Evolutionary conservation across 805 yeast genomes (phyloP).

Genomic region (Lachancea dasiensis): DNA sequence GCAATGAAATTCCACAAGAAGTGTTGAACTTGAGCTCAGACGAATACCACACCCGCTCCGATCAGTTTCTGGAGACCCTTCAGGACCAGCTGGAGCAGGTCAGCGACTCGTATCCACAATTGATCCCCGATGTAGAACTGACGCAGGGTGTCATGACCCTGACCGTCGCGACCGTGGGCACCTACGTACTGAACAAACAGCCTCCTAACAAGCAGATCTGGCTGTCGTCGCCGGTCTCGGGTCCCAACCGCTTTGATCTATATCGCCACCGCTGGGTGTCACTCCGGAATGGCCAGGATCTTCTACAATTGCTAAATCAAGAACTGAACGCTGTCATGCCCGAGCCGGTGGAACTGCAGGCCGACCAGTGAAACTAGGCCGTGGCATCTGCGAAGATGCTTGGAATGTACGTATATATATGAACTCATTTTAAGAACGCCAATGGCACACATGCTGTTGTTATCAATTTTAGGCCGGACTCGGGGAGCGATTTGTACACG

Average conservation of each 20-base stretch:
- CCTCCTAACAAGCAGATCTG: slow-evolving; percentile 97
- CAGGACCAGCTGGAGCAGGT: slow-evolving; percentile 62
- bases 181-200: slow-evolving; percentile 91
- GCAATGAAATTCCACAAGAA: slow-evolving; percentile 45
- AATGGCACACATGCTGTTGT: too few species aligned
- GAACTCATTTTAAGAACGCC: too few species aligned
- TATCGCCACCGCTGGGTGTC: slow-evolving; percentile 74
- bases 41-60: slow-evolving; percentile 61
- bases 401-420: too few species aligned
- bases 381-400: background rate
- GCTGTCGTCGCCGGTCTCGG: slow-evolving; percentile 89
- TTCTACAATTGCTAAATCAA: slow-evolving; percentile 41
- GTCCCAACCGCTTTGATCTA: slow-evolving; percentile 82
- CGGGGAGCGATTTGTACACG: too few species aligned
- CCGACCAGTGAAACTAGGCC: background rate
- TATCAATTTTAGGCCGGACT: too few species aligned
- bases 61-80: slow-evolving; percentile 61
- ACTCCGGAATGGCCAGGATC: slow-evolving; percentile 52
- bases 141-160: slow-evolving; percentile 81
- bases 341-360: slow-evolving; percentile 14
- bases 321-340: slow-evolving; percentile 41
- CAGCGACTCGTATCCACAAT: slow-evolving; percentile 52
- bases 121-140: slow-evolving; percentile 66
- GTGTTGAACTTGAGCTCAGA: slow-evolving; percentile 42
- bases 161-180: slow-evolving; percentile 62